Percentiles rank a stretch among this genome's conserved stretches.
Conservation (phyloP, 2,329 filamentous ascomycete genomes). For the Sporothrix sp. region DNA sequence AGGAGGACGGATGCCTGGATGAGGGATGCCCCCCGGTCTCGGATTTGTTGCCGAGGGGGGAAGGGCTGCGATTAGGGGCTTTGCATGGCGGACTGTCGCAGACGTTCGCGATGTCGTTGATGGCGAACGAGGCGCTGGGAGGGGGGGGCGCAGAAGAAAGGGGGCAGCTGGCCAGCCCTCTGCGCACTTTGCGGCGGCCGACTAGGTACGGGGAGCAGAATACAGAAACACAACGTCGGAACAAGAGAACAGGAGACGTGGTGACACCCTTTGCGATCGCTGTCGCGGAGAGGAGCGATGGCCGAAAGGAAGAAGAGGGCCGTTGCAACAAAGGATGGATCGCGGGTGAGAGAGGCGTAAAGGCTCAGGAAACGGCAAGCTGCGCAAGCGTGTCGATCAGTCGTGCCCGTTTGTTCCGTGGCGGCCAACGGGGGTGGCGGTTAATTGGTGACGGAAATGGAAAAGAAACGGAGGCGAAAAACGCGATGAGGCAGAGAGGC, state of each 20-base stretch:
- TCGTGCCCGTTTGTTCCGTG: neutral
- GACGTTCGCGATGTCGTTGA: neutral
- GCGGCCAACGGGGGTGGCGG: neutral
- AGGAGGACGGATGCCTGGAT: neutral
- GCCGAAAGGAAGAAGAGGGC: no score
- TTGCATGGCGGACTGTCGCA: constrained; percentile 4
- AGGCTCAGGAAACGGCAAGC: neutral
- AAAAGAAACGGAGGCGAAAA: neutral
- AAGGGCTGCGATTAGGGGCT: constrained; percentile 3
- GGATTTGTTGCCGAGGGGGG: neutral
- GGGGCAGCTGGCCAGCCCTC: neutral
- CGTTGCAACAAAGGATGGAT: neutral
- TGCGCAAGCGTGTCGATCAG: neutral
- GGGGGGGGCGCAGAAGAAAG: neutral
- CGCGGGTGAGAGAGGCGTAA: neutral
- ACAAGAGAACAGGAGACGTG: no score
- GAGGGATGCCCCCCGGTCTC: neutral
- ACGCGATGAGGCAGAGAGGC: neutral
- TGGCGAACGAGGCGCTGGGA: neutral
- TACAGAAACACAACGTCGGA: no score
- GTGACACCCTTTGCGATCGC: no score
- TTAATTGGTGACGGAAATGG: neutral
- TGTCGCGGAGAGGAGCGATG: no score
- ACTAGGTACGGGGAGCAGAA: neutral
- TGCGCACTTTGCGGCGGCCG: neutral